Base-by-base conservation (phyloP, 1,139 yeast species). In the Ogataea hybrid region DNA sequence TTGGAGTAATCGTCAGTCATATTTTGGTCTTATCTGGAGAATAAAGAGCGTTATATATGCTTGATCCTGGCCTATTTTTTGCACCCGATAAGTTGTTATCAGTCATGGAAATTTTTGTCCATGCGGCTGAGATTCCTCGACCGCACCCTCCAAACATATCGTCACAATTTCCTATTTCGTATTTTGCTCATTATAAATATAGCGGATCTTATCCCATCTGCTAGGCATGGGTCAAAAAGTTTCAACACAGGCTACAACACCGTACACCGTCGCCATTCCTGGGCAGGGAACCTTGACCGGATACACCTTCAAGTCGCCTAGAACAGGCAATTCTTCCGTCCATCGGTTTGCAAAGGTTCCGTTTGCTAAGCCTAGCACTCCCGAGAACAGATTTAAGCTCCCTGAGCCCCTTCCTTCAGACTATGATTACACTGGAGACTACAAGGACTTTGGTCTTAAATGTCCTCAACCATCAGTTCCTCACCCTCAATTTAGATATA, bases 401-500 rank as follows among this genome's bases (percentile, higher is more conserved):
- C 53, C 56, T 11, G 25, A 43, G 28, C 40, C 39, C 12, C 31
- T 68, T 2, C 59, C 68, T 0, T 55, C 52, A 5, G 58, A 58
- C 32, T 64, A 53, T 39, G 67, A 67, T 43, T 68, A 68, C 47
- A 54, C 67, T 4, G 68, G 67, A 1, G 61, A 63, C 25, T 68
- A 68, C 43, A 54, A 57, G 10, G 51, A 55, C 23, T 54, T 61
- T 37, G 62, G 64, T 4, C 30, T 52, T 17, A 57, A 61, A 32
- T 66, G 70, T 47, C 68, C 71, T 18, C 69, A 67, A 41, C 69
- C 70, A 2, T 39, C 55, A 16, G 54, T 59, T n/a, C 49, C 58
- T 27, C 54, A 59, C 44, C 57, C 58, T 2, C 54, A 51, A 6
- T 49, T 62, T 35, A 52, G 51, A 35, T 61, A 58, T 38, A 29